phyloP scores from a whole-genome alignment of 2,329 filamentous ascomycete species.

The Calonectria pauciramosa region DNA sequence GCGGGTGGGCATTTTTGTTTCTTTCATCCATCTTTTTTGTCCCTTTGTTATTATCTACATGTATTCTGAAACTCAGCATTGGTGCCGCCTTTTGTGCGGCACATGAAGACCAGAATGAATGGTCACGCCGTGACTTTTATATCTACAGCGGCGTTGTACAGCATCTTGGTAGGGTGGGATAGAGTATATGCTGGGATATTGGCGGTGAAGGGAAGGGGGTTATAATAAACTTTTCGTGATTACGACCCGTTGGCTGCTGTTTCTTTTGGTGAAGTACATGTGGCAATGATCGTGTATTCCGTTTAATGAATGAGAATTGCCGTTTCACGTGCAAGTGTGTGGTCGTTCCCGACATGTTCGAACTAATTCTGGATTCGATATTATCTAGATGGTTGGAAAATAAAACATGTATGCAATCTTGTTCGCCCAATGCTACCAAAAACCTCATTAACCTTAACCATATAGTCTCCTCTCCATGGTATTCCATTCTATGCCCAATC shows the following conservation, averaged over 20 bases:
- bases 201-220: not conserved
- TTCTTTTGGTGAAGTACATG: not conserved
- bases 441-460: not conserved
- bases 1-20: conserved; percentile 1
- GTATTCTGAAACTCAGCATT: conserved; percentile 5
- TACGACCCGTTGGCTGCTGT: not conserved
- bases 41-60: conserved; percentile 15
- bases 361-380: not conserved
- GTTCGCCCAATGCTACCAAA: not conserved
- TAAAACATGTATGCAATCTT: not conserved
- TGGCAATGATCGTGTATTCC: not conserved
- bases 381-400: not conserved
- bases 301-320: too few species aligned
- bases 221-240: conserved; percentile 4
- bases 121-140: not conserved
- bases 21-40: conserved; percentile 11
- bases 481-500: not conserved
- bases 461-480: not conserved
- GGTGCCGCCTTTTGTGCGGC: not conserved
- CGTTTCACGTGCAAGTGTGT: too few species aligned
- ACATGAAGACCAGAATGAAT: conserved; percentile 8
- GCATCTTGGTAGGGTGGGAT: not conserved
- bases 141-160: conserved; percentile 11
- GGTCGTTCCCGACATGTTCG: too few species aligned
- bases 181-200: not conserved